These are phyloP conservation scores for Tilletia setariae DNA, from an alignment of 1,284 basidiomycete genomes.

Conservation along the genomic window DNA sequence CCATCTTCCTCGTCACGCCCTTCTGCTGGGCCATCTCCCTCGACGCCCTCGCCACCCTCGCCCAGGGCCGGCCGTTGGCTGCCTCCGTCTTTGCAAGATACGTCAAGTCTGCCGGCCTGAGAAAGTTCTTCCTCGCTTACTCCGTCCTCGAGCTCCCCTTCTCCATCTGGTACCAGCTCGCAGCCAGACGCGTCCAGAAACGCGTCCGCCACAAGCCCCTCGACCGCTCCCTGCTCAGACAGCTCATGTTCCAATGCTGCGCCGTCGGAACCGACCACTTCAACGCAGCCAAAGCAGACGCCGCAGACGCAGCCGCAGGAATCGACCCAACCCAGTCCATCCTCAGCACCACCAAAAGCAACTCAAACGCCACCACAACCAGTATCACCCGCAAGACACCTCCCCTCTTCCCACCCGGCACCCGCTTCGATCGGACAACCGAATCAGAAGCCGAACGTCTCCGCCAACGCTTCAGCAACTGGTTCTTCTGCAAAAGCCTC, in stretches of 20 bases:
- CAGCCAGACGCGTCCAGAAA: background rate
- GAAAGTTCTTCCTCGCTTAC: conserved; percentile 20
- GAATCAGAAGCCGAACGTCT: conserved; percentile 18
- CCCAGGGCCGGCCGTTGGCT: background rate
- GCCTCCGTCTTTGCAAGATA: conserved; percentile 1
- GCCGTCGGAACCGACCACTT: conserved; percentile 22
- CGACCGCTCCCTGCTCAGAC: conserved; percentile 14
- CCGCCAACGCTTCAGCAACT: conserved; percentile 17
- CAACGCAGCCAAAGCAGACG: background rate
- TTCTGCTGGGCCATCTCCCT: conserved; percentile 19
- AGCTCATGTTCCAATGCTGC: conserved; percentile 22
- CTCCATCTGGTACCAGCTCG: conserved; percentile 21
- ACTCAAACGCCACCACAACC: background rate
- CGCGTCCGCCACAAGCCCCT: conserved; percentile 16
- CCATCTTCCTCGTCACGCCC: conserved; percentile 22
- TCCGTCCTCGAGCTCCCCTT: conserved; percentile 24
- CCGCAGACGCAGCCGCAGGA: background rate
- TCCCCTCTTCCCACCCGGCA: conserved; percentile 11
- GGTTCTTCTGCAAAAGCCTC: conserved; percentile 22
- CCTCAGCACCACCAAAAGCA: background rate
- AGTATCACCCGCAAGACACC: background rate
- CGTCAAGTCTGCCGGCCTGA: background rate
- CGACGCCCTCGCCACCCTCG: conserved; percentile 8
- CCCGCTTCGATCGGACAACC: conserved; percentile 12
- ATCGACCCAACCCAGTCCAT: background rate